Percentiles rank a stretch among this genome's conserved stretches.
Evolutionary conservation across 352 stramenopile species (phyloP).

Genomic region (Phytophthora kernoviae): DNA sequence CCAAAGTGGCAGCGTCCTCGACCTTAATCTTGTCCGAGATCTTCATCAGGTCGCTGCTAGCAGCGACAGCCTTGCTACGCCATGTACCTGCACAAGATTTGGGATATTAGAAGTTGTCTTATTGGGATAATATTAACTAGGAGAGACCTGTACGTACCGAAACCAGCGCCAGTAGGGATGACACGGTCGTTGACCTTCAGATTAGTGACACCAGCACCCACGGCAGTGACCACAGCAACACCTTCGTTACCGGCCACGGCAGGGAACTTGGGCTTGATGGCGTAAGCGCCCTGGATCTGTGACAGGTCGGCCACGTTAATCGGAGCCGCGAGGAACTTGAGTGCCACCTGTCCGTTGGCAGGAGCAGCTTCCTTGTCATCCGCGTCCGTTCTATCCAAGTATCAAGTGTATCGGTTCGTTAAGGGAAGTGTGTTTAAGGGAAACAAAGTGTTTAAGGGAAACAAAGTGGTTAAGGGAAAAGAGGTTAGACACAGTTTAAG

Average conservation of each 20-base stretch:
- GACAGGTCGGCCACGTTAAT: slow-evolving; percentile 91
- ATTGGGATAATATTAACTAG: neutral
- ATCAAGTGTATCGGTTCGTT: slow-evolving; percentile 5
- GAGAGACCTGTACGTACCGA: slow-evolving; percentile 42
- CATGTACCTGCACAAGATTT: slow-evolving; percentile 48
- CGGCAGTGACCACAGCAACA: slow-evolving; percentile 83
- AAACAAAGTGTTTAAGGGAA: neutral
- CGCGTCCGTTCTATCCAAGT: slow-evolving; percentile 51
- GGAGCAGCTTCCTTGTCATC: slow-evolving; percentile 66
- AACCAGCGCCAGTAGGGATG: slow-evolving; percentile 68
- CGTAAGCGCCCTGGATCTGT: slow-evolving; percentile 88
- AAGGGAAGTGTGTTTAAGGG: slow-evolving; percentile 1
- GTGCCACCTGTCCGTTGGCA: slow-evolving; percentile 65
- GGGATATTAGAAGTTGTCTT: neutral
- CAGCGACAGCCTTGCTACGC: slow-evolving; percentile 70
- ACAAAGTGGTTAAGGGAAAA: neutral
- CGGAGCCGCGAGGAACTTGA: slow-evolving; percentile 89
- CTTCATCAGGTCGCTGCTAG: slow-evolving; percentile 70
- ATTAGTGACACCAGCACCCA: slow-evolving; percentile 79
- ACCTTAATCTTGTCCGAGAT: slow-evolving; percentile 86
- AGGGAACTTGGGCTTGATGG: slow-evolving; percentile 75
- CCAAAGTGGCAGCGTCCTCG: slow-evolving; percentile 82
- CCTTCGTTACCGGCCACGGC: slow-evolving; percentile 87
- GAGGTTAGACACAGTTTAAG: neutral
- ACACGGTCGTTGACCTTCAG: slow-evolving; percentile 90